phyloP scores from a whole-genome alignment of 1,284 basidiomycete genomes.

The Coriolopsis trogii region DNA sequence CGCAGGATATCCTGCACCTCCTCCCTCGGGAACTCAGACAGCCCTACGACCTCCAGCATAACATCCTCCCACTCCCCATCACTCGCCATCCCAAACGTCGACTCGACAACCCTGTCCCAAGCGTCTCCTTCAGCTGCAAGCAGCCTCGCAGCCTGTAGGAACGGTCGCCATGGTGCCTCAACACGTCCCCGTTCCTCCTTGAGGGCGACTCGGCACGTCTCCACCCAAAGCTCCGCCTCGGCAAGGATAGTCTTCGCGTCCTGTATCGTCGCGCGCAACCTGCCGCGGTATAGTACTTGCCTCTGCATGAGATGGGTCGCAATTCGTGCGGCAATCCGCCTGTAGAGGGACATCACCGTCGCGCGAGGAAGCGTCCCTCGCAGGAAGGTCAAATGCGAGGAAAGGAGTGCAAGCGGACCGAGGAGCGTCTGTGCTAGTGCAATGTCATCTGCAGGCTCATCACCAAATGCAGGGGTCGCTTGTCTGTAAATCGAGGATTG shows the following conservation, averaged over 20 bases:
- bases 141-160: constrained; percentile 70
- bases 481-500: constrained; percentile 28
- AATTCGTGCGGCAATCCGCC: constrained; percentile 66
- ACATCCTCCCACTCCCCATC: constrained; percentile 42
- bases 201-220: constrained; percentile 68
- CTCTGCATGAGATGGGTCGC: constrained; percentile 79
- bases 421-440: constrained; percentile 68
- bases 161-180: constrained; percentile 71
- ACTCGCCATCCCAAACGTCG: constrained; percentile 46
- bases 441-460: constrained; percentile 43
- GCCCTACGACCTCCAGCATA: constrained; percentile 48
- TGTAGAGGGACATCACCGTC: constrained; percentile 63
- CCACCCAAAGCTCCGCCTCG: constrained; percentile 80
- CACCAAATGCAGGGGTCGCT: constrained; percentile 17
- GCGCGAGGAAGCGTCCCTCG: constrained; percentile 59
- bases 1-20: constrained; percentile 55
- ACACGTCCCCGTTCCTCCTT: constrained; percentile 32
- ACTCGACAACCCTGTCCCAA: constrained; percentile 47
- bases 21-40: constrained; percentile 53
- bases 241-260: constrained; percentile 61
- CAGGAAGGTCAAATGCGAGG: constrained; percentile 71
- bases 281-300: constrained; percentile 78
- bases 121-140: constrained; percentile 58
- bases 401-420: constrained; percentile 70
- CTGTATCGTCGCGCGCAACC: constrained; percentile 52